Conservation (phyloP, 2,329 filamentous ascomycete species). For the Fusarium duplospermum region DNA sequence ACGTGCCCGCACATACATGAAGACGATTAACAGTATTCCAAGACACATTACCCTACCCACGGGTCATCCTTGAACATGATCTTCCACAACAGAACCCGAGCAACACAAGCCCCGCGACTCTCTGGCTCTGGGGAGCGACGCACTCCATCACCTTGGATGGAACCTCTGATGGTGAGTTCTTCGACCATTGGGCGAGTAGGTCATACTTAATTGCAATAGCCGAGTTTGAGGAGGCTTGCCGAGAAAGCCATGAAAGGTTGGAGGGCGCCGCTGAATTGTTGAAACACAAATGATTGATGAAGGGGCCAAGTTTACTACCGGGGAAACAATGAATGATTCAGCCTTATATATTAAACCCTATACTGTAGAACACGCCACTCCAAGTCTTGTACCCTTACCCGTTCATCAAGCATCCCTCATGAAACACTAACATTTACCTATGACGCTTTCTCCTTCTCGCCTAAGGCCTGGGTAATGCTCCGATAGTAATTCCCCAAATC, state of each 20-base stretch:
- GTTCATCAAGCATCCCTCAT: not conserved
- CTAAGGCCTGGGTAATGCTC: conserved; percentile 2
- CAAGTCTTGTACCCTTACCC: not conserved
- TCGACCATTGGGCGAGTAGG: not conserved
- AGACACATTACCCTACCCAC: conserved; percentile 18
- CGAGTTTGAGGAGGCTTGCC: conserved; percentile 3
- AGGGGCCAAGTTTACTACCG: not conserved
- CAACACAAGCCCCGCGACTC: conserved; percentile 25
- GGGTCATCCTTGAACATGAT: conserved; percentile 18
- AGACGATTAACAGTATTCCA: not conserved
- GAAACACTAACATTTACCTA: not conserved
- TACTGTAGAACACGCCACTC: not conserved
- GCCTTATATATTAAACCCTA: not conserved
- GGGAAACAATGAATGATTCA: not conserved
- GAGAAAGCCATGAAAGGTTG: conserved; percentile 22
- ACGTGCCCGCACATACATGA: not conserved
- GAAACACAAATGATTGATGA: conserved; percentile 5
- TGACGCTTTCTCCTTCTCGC: not conserved
- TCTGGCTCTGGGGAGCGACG: conserved; percentile 36
- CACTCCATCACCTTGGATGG: conserved; percentile 35
- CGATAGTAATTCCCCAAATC: conserved; percentile 27
- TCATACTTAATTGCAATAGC: conserved; percentile 3
- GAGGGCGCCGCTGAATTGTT: conserved; percentile 14
- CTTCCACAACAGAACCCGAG: conserved; percentile 17
- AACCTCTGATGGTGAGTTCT: conserved; percentile 25